Evolutionary conservation across 495 filamentous ascomycete genomes (phyloP).

Genomic region (Aspergillus olivimuriae): DNA sequence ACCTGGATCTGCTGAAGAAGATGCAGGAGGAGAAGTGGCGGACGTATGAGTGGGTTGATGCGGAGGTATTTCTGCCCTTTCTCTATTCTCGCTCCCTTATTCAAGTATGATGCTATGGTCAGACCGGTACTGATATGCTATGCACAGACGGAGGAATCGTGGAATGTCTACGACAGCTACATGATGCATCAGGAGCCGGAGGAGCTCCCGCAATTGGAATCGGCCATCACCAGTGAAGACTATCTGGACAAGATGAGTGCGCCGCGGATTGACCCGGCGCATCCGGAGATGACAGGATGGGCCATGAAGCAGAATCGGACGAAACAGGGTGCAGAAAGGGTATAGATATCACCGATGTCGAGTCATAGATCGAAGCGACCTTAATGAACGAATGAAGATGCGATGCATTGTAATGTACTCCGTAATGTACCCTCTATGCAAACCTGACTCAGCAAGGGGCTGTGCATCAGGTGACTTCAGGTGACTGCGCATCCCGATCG

Average conservation of each 20-base stretch:
- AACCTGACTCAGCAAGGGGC: too few species aligned
- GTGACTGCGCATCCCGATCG: too few species aligned
- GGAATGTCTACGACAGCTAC: conserved; percentile 51
- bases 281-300: conserved; percentile 43
- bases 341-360: too few species aligned
- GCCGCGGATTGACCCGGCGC: conserved; percentile 49
- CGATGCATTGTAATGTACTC: too few species aligned
- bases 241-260: conserved; percentile 63
- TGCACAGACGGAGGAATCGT: conserved; percentile 51
- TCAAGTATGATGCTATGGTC: conserved; percentile 15
- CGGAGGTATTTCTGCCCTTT: conserved; percentile 41
- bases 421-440: too few species aligned
- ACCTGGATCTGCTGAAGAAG: conserved; percentile 48
- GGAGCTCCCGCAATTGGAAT: conserved; percentile 42
- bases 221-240: conserved; percentile 47
- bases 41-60: conserved; percentile 58
- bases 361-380: too few species aligned
- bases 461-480: too few species aligned
- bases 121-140: too few species aligned
- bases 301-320: conserved; percentile 45
- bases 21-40: conserved; percentile 67
- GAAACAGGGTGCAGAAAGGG: conserved; percentile 21
- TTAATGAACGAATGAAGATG: too few species aligned
- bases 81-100: conserved; percentile 2
- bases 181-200: conserved; percentile 52